Evolutionary conservation across 2,329 filamentous ascomycete genomes (phyloP), one percentile per base, ranked within the genome.

Genomic region (Dactylellina leptospora): DNA sequence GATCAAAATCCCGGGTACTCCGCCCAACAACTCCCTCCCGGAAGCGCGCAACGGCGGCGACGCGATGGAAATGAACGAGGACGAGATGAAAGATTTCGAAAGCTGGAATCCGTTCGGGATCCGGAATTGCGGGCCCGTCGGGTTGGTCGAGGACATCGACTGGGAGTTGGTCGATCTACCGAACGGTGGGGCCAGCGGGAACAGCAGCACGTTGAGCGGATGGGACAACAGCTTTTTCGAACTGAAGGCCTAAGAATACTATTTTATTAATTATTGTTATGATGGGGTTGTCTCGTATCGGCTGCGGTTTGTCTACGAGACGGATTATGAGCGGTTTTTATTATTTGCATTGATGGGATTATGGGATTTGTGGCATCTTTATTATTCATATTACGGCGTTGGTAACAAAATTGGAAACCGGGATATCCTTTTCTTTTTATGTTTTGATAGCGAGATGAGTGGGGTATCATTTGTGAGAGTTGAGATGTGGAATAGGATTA

Each of bases 71-170:
- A 73, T 73, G 69, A 73, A 48, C 4, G 61, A 60, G 13, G 60
- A 55, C n/a, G 69, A 66, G 55, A 73, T 55, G 69, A 64, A 64
- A 40, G 69, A 73, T 30, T 73, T 73, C 18, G 55, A 66, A 5
- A 27, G 22, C 5, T 73, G 69, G 69, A 73, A 73, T 56, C 69
- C 69, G n/a, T 73, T 73, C 27, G 69, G 69, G 20, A 73, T 73
- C 36, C 45, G 69, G 13, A 73, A 71, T 18, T 55, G 48, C 25
- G 69, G 69, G 4, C 69, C 69, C 3, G 20, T 44, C 10, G 69
- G 69, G 27, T 23, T 66, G 22, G 48, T 73, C 27, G 69, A 73
- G 40, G 69, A 73, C 61, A 55, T 73, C 23, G 69, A 64, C 33
- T 73, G 69, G 69, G 66, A 71, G 51, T 20, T 71, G 18, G 58